phyloP scores from a whole-genome alignment of 2,329 filamentous ascomycete genomes.

The Claviceps lovelessii region DNA sequence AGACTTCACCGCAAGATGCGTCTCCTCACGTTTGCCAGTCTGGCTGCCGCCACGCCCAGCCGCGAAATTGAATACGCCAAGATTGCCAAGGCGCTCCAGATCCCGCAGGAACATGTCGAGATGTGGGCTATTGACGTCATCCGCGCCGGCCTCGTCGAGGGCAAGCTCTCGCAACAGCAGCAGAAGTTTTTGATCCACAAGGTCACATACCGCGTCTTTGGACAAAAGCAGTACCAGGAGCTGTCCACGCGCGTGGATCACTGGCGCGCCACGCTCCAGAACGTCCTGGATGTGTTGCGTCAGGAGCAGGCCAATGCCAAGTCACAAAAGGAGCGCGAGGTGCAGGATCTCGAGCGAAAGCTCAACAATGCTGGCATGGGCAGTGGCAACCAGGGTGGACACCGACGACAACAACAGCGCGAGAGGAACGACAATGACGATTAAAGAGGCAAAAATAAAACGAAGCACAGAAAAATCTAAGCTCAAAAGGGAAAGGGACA shows the following conservation, averaged over 20 bases:
- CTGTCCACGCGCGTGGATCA: slow-evolving; percentile 80
- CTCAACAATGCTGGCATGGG: slow-evolving; percentile 29
- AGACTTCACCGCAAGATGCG: slow-evolving; percentile 90
- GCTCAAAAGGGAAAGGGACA: not conserved
- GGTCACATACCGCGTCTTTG: slow-evolving; percentile 91
- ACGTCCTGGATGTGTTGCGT: slow-evolving; percentile 64
- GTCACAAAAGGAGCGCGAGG: slow-evolving; percentile 62
- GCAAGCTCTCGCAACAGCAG: slow-evolving; percentile 86
- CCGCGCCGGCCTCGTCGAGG: slow-evolving; percentile 86
- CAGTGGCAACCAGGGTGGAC: slow-evolving; percentile 15
- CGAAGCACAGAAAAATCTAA: not conserved
- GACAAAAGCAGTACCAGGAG: slow-evolving; percentile 96
- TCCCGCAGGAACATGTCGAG: slow-evolving; percentile 75
- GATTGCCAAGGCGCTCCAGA: slow-evolving; percentile 73
- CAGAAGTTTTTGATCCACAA: slow-evolving; percentile 91
- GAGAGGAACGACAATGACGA: slow-evolving; percentile 44
- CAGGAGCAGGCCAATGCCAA: slow-evolving; percentile 69
- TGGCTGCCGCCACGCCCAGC: slow-evolving; percentile 69
- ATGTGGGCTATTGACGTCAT: slow-evolving; percentile 99
- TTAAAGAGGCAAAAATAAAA: not conserved
- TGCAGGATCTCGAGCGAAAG: slow-evolving; percentile 57
- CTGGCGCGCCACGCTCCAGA: slow-evolving; percentile 71
- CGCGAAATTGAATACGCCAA: slow-evolving; percentile 78
- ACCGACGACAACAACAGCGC: slow-evolving; percentile 24
- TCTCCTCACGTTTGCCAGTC: slow-evolving; percentile 77